Conservation (phyloP, 1,284 basidiomycete species). For the Sphagnurus paluster region DNA sequence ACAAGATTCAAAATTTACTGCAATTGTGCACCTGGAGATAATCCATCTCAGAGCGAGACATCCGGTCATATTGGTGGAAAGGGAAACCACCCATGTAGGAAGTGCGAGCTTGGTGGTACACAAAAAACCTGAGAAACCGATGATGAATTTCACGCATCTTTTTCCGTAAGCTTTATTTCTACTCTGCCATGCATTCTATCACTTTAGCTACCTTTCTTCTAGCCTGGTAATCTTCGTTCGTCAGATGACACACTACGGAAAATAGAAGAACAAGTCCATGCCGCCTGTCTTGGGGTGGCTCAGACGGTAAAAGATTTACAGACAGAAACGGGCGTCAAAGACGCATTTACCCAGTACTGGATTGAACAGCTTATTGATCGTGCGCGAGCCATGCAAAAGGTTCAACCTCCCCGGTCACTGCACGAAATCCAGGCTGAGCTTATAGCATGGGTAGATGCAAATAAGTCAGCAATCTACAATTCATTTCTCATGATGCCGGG, state of each 20-base stretch:
- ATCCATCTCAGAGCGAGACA: constrained; percentile 1
- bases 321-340: constrained; percentile 28
- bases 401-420: background rate
- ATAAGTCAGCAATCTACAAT: background rate
- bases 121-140: constrained; percentile 23
- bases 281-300: constrained; percentile 22
- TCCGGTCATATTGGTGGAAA: background rate
- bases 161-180: constrained; percentile 13
- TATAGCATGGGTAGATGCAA: background rate
- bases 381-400: constrained; percentile 13
- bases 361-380: constrained; percentile 26
- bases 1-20: background rate
- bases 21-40: background rate
- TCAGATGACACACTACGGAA: background rate
- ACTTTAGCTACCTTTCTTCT: background rate
- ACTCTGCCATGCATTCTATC: background rate
- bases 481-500: background rate
- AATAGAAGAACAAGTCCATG: constrained; percentile 13
- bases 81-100: constrained; percentile 22
- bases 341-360: constrained; percentile 29
- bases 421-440: background rate
- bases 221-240: background rate
- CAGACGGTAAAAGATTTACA: constrained; percentile 22
- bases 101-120: constrained; percentile 33
- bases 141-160: constrained; percentile 26